Percentiles rank a stretch among this genome's conserved stretches.
phyloP scores from a whole-genome alignment of 805 yeast species.

The Monosporozyma yasuniensis region DNA sequence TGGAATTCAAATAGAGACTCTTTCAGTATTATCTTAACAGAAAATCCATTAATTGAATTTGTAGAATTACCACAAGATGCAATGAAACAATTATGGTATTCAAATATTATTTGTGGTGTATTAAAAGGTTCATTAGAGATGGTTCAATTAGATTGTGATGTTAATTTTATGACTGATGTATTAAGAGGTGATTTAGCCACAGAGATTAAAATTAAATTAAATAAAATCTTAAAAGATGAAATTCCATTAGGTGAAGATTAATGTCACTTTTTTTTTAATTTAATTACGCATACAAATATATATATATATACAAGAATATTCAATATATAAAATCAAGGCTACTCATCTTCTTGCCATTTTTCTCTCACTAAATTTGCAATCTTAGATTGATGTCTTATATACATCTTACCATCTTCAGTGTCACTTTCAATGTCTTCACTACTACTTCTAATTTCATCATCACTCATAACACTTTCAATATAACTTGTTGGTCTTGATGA shows the following conservation, averaged over 20 bases:
- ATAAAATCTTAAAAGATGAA: constrained; percentile 77
- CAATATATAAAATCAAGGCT: background rate
- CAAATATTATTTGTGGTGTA: constrained; percentile 84
- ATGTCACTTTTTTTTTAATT: background rate
- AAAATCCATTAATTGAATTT: constrained; percentile 89
- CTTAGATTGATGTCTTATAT: constrained; percentile 8
- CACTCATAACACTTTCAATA: constrained; percentile 1
- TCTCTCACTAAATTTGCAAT: constrained; percentile 23
- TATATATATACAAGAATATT: background rate
- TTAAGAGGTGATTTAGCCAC: constrained; percentile 77
- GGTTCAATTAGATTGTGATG: constrained; percentile 91
- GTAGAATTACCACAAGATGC: constrained; percentile 88
- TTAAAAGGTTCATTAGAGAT: constrained; percentile 85
- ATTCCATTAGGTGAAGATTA: constrained; percentile 94
- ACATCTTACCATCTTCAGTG: background rate
- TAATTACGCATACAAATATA: background rate
- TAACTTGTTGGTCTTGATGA: constrained; percentile 3
- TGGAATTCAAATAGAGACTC: constrained; percentile 72
- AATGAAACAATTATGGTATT: constrained; percentile 77
- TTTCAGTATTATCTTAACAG: constrained; percentile 63
- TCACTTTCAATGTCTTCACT: background rate
- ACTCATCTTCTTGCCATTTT: constrained; percentile 19
- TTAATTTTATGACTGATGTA: constrained; percentile 66
- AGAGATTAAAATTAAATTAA: constrained; percentile 64
- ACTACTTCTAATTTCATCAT: background rate